Conservation (phyloP, 2,329 filamentous ascomycete species). For the Botrytis fabae region DNA sequence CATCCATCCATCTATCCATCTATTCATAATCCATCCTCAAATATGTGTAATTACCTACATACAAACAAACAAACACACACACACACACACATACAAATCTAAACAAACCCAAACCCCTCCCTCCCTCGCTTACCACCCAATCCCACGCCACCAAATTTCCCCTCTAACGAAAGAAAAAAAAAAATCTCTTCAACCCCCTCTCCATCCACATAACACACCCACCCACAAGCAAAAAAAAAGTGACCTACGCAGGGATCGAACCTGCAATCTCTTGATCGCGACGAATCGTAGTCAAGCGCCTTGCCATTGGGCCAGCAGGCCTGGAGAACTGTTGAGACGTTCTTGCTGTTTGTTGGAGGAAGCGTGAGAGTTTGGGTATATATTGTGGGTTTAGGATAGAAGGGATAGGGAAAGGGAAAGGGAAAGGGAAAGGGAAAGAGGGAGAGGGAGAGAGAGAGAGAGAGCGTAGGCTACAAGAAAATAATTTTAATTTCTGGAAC, state of each 20-base stretch:
- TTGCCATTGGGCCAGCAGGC: conserved; percentile 48
- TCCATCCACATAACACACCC: neutral
- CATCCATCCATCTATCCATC: too few species aligned
- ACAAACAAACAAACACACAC: neutral
- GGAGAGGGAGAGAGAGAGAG: neutral
- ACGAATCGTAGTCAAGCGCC: conserved; percentile 49
- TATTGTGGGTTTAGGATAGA: neutral
- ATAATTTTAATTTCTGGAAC: neutral
- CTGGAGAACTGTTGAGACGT: neutral
- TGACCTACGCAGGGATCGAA: conserved; percentile 43
- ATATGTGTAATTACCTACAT: too few species aligned
- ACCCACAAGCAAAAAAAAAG: neutral
- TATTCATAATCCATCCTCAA: neutral
- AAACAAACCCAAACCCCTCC: too few species aligned
- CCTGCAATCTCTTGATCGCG: conserved; percentile 49
- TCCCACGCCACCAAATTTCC: too few species aligned
- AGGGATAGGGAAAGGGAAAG: fast-evolving
- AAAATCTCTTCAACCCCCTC: neutral
- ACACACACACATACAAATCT: neutral
- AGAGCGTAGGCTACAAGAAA: fast-evolving
- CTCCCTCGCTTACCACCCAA: too few species aligned
- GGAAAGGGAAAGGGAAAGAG: too few species aligned
- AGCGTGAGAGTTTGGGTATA: fast-evolving
- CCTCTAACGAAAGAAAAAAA: neutral
- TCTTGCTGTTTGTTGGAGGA: fast-evolving